Conservation (phyloP, 768 basidiomycete species). For the Kwoniella bestiolae region DNA sequence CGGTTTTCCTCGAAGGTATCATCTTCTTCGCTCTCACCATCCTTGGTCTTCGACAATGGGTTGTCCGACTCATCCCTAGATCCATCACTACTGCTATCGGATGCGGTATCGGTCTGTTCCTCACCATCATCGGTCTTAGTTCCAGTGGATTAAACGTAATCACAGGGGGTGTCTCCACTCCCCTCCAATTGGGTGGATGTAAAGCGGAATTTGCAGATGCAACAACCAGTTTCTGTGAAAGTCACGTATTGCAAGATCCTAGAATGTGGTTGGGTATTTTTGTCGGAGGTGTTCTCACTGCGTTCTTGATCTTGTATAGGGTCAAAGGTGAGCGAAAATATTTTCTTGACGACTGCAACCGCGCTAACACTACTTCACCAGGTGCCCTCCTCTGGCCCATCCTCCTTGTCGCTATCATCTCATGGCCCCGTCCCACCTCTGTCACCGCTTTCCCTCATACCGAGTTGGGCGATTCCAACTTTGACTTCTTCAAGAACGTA, state of each 20-base stretch:
- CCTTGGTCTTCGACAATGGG: slow-evolving; percentile 85
- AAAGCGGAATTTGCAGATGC: slow-evolving; percentile 59
- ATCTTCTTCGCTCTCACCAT: slow-evolving; percentile 78
- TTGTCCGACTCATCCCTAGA: slow-evolving; percentile 84
- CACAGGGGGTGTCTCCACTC: slow-evolving; percentile 71
- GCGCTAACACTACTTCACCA: slow-evolving; percentile 3
- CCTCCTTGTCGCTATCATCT: slow-evolving; percentile 79
- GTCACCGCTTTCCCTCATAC: slow-evolving; percentile 84
- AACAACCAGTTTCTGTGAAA: slow-evolving; percentile 60
- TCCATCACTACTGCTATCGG: slow-evolving; percentile 83
- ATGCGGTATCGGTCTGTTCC: slow-evolving; percentile 83
- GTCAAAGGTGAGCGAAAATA: slow-evolving; percentile 70
- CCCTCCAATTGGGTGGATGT: slow-evolving; percentile 80
- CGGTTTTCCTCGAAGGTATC: slow-evolving; percentile 89
- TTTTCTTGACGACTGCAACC: not conserved
- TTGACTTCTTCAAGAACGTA: slow-evolving; percentile 83
- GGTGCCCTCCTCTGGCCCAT: slow-evolving; percentile 73
- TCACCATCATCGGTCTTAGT: slow-evolving; percentile 80
- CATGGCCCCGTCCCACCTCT: slow-evolving; percentile 80
- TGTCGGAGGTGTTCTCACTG: slow-evolving; percentile 76
- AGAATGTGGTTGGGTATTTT: slow-evolving; percentile 90
- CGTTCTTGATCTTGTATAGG: slow-evolving; percentile 80
- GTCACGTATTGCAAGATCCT: slow-evolving; percentile 70
- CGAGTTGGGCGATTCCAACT: slow-evolving; percentile 68
- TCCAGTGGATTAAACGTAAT: slow-evolving; percentile 73